Evolutionary conservation across 1,284 basidiomycete species (phyloP).

Genomic region (Cutaneotrichosporon sp.): DNA sequence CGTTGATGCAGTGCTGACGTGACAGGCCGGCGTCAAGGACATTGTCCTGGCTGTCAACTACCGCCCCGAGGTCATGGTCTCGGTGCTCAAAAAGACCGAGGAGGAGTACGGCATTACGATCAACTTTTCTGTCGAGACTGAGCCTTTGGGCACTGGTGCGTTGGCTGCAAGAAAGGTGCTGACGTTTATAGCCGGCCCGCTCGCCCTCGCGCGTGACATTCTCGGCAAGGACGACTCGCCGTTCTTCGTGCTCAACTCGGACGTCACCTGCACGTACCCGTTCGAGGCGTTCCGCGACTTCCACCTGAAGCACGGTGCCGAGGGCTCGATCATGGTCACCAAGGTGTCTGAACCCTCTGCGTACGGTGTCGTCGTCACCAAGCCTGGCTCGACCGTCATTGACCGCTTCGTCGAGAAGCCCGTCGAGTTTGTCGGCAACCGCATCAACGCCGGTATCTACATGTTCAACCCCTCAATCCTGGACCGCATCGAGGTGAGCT

Average conservation of each 20-base stretch:
- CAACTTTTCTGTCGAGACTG: conserved; percentile 54
- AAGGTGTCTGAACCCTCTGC: conserved; percentile 55
- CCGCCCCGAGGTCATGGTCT: conserved; percentile 54
- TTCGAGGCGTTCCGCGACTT: conserved; percentile 54
- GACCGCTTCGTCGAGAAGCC: conserved; percentile 57
- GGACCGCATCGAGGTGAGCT: conserved; percentile 51
- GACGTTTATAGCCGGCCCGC: conserved; percentile 49
- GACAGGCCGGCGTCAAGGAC: conserved; percentile 53
- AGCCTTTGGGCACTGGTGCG: conserved; percentile 54
- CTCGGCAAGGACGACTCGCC: conserved; percentile 54
- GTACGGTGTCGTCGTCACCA: conserved; percentile 54
- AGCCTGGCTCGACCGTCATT: conserved; percentile 51
- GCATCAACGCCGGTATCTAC: conserved; percentile 57
- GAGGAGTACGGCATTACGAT: conserved; percentile 55
- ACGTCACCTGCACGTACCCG: conserved; percentile 54
- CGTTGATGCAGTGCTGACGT: conserved; percentile 4
- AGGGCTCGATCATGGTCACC: conserved; percentile 56
- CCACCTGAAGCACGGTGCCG: conserved; percentile 53
- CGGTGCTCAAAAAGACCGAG: conserved; percentile 53
- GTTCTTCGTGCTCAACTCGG: conserved; percentile 56
- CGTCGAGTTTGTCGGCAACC: conserved; percentile 54
- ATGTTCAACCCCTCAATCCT: conserved; percentile 55
- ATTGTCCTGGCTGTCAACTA: conserved; percentile 56
- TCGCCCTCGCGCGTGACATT: conserved; percentile 53
- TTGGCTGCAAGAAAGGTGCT: not conserved